Conservation (phyloP, 768 basidiomycete species). For the Phylloporus sp. region DNA sequence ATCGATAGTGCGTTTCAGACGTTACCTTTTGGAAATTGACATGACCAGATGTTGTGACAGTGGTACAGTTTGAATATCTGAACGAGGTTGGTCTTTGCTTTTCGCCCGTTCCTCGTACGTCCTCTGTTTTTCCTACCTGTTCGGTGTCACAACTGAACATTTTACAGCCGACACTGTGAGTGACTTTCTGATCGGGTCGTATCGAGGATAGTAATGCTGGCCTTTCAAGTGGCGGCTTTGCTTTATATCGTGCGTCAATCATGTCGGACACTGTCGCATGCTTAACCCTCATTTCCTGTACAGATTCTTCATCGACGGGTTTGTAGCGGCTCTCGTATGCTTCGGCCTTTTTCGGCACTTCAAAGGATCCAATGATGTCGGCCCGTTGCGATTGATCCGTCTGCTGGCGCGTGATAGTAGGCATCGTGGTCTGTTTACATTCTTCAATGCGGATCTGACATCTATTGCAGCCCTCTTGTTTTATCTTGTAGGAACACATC, state of each 20-base stretch:
- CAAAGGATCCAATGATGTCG: not conserved
- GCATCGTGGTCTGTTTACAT: not conserved
- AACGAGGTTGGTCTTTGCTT: slow-evolving; percentile 9
- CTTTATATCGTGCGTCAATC: not conserved
- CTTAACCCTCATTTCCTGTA: not conserved
- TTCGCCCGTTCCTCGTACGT: slow-evolving; percentile 2
- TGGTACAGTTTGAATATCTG: not conserved
- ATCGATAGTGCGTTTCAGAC: not conserved
- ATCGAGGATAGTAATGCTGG: not conserved
- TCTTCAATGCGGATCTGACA: not conserved
- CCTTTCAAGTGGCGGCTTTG: slow-evolving; percentile 10
- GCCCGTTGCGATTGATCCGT: slow-evolving; percentile 3
- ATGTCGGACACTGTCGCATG: not conserved
- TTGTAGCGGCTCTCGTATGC: slow-evolving; percentile 2
- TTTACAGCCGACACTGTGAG: slow-evolving; percentile 8
- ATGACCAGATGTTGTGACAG: not conserved
- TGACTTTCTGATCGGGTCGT: not conserved
- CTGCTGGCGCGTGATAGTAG: slow-evolving; percentile 11
- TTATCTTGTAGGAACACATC: slow-evolving; percentile 14
- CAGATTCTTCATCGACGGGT: slow-evolving; percentile 13
- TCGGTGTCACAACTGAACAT: not conserved
- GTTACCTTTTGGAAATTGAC: not conserved
- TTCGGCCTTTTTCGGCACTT: slow-evolving; percentile 2
- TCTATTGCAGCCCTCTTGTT: not conserved
- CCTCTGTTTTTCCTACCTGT: not conserved